Conservation (phyloP, 2,329 filamentous ascomycete genomes). For the Pleomassaria siparia region DNA sequence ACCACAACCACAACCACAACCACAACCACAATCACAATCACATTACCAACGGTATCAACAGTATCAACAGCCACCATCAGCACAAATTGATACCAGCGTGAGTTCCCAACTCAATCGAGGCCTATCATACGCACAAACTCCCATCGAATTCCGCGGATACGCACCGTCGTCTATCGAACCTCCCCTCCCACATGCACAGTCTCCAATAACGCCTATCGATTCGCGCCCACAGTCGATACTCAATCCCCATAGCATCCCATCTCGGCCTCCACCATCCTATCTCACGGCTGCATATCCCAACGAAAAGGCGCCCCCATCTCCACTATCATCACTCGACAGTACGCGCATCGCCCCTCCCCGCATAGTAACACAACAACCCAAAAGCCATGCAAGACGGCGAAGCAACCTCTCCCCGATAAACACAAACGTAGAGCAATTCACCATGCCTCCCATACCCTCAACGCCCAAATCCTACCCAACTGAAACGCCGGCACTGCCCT, state of each 20-base stretch:
- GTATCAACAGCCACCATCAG: constrained; percentile 12
- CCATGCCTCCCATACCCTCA: constrained; percentile 29
- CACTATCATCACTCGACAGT: constrained; percentile 24
- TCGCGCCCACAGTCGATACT: constrained; percentile 32
- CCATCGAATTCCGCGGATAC: constrained; percentile 35
- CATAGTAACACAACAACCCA: constrained; percentile 21
- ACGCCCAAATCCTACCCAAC: constrained; percentile 26
- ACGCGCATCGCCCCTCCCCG: constrained; percentile 20
- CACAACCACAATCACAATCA: background rate
- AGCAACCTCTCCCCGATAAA: constrained; percentile 37
- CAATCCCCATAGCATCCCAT: constrained; percentile 19
- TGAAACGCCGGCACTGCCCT: constrained; percentile 22
- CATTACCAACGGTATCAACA: constrained; percentile 6
- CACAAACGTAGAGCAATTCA: constrained; percentile 23
- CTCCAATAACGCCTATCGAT: constrained; percentile 22
- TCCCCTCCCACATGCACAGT: constrained; percentile 23
- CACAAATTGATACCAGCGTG: constrained; percentile 19
- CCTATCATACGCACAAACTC: constrained; percentile 42
- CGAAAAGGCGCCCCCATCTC: constrained; percentile 28
- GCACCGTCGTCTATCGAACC: constrained; percentile 25
- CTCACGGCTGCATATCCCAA: constrained; percentile 22
- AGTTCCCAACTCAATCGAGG: constrained; percentile 26
- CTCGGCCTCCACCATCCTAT: constrained; percentile 24
- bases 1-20: constrained; percentile 5
- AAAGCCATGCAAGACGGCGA: constrained; percentile 33